Evolutionary conservation across 2,329 filamentous ascomycete species (phyloP).

Genomic region (Coleophoma eucalyptorum): DNA sequence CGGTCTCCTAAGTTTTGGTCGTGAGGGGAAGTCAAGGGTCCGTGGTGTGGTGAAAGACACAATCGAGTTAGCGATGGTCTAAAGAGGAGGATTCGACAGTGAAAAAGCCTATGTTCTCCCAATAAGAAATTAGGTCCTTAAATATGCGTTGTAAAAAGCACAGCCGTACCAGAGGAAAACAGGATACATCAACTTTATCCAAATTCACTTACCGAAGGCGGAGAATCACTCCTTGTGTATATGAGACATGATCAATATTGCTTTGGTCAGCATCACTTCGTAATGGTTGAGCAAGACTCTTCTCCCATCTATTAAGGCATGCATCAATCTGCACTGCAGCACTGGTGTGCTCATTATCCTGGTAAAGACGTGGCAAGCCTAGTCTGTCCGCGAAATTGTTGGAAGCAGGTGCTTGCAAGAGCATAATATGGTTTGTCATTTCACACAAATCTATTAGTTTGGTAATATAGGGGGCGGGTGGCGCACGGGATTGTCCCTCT

Average conservation of each 20-base stretch:
- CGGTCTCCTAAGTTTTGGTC: conserved; percentile 9
- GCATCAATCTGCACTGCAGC: conserved; percentile 29
- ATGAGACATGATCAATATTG: conserved; percentile 20
- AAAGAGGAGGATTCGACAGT: conserved; percentile 30
- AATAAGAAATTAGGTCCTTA: neutral
- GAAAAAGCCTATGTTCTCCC: conserved; percentile 23
- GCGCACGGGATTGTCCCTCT: neutral
- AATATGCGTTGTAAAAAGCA: neutral
- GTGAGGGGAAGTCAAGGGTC: conserved; percentile 18
- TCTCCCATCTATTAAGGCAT: conserved; percentile 28
- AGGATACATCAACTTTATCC: neutral
- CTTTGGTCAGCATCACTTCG: conserved; percentile 13
- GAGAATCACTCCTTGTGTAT: conserved; percentile 29
- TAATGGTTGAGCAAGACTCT: conserved; percentile 22
- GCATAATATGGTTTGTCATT: conserved; percentile 29
- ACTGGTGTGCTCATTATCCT: conserved; percentile 18
- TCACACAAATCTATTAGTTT: conserved; percentile 33
- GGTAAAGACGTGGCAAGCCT: neutral
- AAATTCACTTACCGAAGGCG: conserved; percentile 24
- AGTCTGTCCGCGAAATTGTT: neutral
- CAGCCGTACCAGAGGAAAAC: neutral
- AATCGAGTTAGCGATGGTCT: conserved; percentile 29
- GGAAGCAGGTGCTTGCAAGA: conserved; percentile 4
- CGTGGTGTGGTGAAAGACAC: conserved; percentile 19
- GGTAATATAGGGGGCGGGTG: neutral